phyloP scores from a whole-genome alignment of 768 basidiomycete genomes.

The Russula sp. region DNA sequence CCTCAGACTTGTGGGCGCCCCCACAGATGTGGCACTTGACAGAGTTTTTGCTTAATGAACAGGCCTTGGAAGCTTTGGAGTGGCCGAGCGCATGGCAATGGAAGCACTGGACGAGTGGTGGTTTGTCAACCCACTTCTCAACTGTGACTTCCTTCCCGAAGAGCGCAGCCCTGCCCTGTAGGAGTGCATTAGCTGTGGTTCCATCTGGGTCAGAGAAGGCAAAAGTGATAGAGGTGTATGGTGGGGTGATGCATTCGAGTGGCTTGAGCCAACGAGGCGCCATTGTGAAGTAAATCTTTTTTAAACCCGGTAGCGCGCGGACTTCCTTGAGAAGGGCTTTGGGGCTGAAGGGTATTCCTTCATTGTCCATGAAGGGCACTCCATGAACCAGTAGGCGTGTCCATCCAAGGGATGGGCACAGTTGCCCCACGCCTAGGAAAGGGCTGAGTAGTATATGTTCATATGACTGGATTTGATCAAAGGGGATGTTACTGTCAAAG shows the following conservation, averaged over 20 bases:
- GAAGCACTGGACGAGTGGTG: neutral
- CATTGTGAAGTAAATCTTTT: neutral
- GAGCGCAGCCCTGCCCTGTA: rapidly evolving
- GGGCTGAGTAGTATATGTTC: too few relatives aligned
- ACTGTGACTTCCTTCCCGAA: neutral
- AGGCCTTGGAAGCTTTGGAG: neutral
- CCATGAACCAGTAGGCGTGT: neutral
- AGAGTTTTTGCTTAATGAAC: neutral
- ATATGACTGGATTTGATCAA: too few relatives aligned
- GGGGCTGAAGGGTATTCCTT: rapidly evolving
- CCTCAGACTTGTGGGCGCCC: rapidly evolving
- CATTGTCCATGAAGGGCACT: neutral
- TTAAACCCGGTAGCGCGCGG: rapidly evolving
- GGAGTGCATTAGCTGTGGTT: neutral
- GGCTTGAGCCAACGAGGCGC: neutral
- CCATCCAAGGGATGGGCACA: neutral
- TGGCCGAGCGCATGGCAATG: neutral
- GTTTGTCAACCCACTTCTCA: neutral
- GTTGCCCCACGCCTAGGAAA: too few relatives aligned
- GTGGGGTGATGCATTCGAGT: rapidly evolving
- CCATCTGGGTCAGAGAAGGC: neutral
- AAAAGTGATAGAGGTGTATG: neutral
- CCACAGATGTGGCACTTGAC: neutral
- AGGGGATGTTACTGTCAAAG: too few relatives aligned
- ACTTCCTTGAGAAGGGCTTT: neutral